Evolutionary conservation across 805 yeast species (phyloP).

Genomic region (Ogataea trehaloabstinens): DNA sequence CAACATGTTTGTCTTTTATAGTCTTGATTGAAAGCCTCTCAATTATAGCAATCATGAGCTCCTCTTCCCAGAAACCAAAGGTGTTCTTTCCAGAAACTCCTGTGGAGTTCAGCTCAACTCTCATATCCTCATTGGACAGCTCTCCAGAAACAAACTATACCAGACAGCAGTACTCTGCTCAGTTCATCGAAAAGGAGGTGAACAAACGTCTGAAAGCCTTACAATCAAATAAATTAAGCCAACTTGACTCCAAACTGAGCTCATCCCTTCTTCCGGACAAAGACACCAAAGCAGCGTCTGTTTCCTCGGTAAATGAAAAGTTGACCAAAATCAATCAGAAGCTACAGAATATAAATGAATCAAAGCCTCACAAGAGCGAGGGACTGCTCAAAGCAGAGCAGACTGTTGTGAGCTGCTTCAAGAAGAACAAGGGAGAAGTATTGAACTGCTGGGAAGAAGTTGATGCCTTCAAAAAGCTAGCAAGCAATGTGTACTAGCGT

Average conservation of each 20-base stretch:
- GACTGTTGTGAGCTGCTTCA: conserved; percentile 57
- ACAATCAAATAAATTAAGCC: conserved; percentile 49
- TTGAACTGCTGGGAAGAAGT: conserved; percentile 84
- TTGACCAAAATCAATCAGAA: conserved; percentile 36
- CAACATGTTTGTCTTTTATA: too few relatives aligned
- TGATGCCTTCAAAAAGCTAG: conserved; percentile 61
- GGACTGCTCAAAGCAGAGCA: conserved; percentile 46
- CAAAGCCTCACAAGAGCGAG: conserved; percentile 33
- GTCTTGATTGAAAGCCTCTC: too few relatives aligned
- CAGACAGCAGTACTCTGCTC: conserved; percentile 66
- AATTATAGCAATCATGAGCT: conserved; percentile 7
- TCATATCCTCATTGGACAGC: conserved; percentile 60
- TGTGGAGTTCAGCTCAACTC: conserved; percentile 62
- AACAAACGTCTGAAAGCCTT: conserved; percentile 52
- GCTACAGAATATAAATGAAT: conserved; percentile 30
- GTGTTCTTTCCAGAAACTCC: conserved; percentile 67
- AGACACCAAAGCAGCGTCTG: conserved; percentile 23
- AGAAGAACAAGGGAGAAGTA: conserved; percentile 59
- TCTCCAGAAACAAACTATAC: conserved; percentile 64
- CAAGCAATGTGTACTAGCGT: conserved; percentile 29
- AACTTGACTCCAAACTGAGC: conserved; percentile 50
- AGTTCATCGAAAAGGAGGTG: conserved; percentile 64
- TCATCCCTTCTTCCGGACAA: conserved; percentile 38
- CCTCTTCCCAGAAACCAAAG: conserved; percentile 52
- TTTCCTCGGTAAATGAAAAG: conserved; percentile 27